Base-by-base conservation (phyloP, 331 rosid species). In the Pyracantha coccinea region DNA sequence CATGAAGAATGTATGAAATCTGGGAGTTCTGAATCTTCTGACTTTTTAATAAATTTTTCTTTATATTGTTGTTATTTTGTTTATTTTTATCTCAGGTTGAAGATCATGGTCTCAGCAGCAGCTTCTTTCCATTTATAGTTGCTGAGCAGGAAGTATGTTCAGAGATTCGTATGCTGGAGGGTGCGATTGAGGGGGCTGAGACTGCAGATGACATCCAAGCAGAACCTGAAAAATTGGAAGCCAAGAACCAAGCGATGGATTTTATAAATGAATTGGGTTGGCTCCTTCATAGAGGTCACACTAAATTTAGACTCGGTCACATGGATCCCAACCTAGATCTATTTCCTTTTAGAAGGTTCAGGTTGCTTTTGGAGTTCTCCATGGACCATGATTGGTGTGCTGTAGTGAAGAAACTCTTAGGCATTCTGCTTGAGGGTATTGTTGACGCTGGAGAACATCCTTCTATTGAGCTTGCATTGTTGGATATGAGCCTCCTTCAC, bases 351-450 rank as follows among this genome's bases (percentile, higher is more conserved):
- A 74, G 77, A 60, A 85, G 96, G 78, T 90, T 88, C 74, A 72
- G 69, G 44, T 85, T 91, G 90, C 97, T 92, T 69, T 78, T 88
- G 78, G 92, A 87, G 77, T 92, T 90, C 86, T 85, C 92, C 61
- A 81, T 90, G 92, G 96, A 92, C 72, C 96, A 75, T 81, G 89
- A 92, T 80, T 92, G 97, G 96, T 88, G 91, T 78, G 92, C 96
- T n/a, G 97, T 92, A 77, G 87, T 85, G 80, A 92, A 84, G 68
- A 90, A 88, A 66, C 92, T 92, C 47, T 73, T 92, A 68, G 75
- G 81, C 75, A 72, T 87, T 73, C 77, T 92, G 78, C 82, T 88
- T 79, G 92, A 84, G 54, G 93, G 89, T 31, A 79, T 57, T 29
- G 89, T 92, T 72, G 91, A 86, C 45, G 73, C 76, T 0, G 93